Conservation (phyloP, 2,329 filamentous ascomycete species). For the Neofusicoccum umdonicola region DNA sequence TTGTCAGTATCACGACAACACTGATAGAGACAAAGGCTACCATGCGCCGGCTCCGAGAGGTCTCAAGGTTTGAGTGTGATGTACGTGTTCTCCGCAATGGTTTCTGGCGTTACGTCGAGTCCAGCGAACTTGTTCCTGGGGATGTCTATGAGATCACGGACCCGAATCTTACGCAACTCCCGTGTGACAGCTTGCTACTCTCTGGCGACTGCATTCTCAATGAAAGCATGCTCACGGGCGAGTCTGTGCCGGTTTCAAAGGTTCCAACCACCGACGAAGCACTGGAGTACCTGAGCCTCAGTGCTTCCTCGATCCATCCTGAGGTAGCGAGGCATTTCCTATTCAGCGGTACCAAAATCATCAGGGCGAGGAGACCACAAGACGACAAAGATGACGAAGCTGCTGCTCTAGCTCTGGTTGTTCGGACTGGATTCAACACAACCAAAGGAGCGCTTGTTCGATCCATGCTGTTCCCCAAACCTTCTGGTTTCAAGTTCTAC, state of each 20-base stretch:
- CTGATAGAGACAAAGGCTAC: constrained; percentile 89
- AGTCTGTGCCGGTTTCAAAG: constrained; percentile 96
- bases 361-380: constrained; percentile 83
- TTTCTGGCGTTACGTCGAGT: constrained; percentile 89
- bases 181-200: constrained; percentile 86
- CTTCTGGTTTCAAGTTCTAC: constrained; percentile 98
- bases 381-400: constrained; percentile 83
- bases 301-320: constrained; percentile 76
- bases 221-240: constrained; percentile 96
- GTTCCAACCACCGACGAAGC: constrained; percentile 77
- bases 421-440: constrained; percentile 94
- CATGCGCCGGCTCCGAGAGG: constrained; percentile 84
- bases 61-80: constrained; percentile 93
- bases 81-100: constrained; percentile 89
- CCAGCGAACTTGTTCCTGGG: constrained; percentile 85
- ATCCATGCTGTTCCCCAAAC: constrained; percentile 98
- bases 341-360: constrained; percentile 93
- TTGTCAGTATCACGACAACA: constrained; percentile 86
- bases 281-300: constrained; percentile 72
- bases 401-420: constrained; percentile 85
- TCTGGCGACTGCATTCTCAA: constrained; percentile 98
- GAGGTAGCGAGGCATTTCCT: constrained; percentile 85
- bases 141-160: constrained; percentile 98
- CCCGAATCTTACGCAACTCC: constrained; percentile 81
- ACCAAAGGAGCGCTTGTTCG: constrained; percentile 94